Conservation (phyloP, 2,329 filamentous ascomycete species). For the Hymenoscyphus fraxineus region DNA sequence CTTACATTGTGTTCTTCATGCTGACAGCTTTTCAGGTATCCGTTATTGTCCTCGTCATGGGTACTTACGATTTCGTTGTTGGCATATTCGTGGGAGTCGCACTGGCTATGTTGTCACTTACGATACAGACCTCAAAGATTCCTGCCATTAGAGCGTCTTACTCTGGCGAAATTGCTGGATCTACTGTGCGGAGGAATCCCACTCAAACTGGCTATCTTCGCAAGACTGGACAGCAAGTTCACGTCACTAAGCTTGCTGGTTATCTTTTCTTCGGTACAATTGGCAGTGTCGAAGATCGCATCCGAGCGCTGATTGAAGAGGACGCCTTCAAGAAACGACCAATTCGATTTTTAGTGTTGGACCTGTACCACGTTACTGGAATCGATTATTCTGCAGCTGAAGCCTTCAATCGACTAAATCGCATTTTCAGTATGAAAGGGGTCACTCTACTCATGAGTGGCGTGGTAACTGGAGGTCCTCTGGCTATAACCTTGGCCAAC, state of each 20-base stretch:
- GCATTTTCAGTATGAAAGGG: constrained; percentile 71
- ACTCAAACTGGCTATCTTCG: constrained; percentile 83
- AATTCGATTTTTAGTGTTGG: constrained; percentile 85
- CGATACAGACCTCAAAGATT: constrained; percentile 85
- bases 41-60: constrained; percentile 91
- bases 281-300: constrained; percentile 86
- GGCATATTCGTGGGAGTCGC: constrained; percentile 91
- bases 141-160: constrained; percentile 89
- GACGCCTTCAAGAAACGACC: constrained; percentile 73
- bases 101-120: constrained; percentile 84
- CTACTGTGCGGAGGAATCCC: constrained; percentile 86
- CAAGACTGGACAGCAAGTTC: constrained; percentile 81
- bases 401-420: constrained; percentile 88
- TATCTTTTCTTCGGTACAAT: constrained; percentile 99
- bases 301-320: constrained; percentile 77
- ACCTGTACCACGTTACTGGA: constrained; percentile 84
- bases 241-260: constrained; percentile 85
- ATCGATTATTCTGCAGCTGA: constrained; percentile 96
- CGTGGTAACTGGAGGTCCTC: constrained; percentile 68
- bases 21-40: constrained; percentile 53
- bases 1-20: not conserved
- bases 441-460: constrained; percentile 82
- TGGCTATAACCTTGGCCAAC: constrained; percentile 75
- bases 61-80: constrained; percentile 91
- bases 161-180: constrained; percentile 82